phyloP scores from a whole-genome alignment of 2,329 filamentous ascomycete genomes.

The Penicillium sp. region DNA sequence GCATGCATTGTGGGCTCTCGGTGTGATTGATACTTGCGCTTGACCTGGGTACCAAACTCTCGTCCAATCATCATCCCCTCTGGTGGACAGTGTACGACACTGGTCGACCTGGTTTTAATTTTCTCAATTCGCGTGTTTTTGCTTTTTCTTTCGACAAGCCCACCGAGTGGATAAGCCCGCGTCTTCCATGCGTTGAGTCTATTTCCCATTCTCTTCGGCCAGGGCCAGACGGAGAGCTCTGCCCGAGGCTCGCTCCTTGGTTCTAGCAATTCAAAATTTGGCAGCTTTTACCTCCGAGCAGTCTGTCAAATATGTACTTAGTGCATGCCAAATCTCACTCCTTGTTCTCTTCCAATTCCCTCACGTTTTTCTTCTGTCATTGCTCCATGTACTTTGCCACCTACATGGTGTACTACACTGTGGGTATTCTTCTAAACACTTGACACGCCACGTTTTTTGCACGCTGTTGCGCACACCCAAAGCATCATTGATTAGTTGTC shows the following conservation, averaged over 20 bases:
- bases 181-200: conserved; percentile 25
- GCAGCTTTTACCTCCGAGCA: conserved; percentile 7
- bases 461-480: conserved; percentile 8
- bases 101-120: not conserved
- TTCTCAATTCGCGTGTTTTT: conserved; percentile 16
- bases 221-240: conserved; percentile 15
- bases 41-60: conserved; percentile 17
- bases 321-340: conserved; percentile 14
- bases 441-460: conserved; percentile 23
- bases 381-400: conserved; percentile 14
- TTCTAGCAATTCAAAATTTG: conserved; percentile 12
- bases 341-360: conserved; percentile 3
- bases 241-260: not conserved
- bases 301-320: conserved; percentile 15
- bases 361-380: conserved; percentile 1
- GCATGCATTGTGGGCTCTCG: conserved; percentile 8
- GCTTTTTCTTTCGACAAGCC: conserved; percentile 5
- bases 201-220: conserved; percentile 16
- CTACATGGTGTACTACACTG: conserved; percentile 16
- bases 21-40: conserved; percentile 9
- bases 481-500: not conserved
- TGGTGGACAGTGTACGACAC: conserved; percentile 11
- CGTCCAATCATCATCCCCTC: conserved; percentile 21
- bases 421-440: conserved; percentile 7
- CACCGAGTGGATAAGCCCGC: conserved; percentile 24